Evolutionary conservation across 371 early-diverging fungal genomes (phyloP), one percentile per base, ranked within the genome.

Genomic region (Mucor velutinosus): DNA sequence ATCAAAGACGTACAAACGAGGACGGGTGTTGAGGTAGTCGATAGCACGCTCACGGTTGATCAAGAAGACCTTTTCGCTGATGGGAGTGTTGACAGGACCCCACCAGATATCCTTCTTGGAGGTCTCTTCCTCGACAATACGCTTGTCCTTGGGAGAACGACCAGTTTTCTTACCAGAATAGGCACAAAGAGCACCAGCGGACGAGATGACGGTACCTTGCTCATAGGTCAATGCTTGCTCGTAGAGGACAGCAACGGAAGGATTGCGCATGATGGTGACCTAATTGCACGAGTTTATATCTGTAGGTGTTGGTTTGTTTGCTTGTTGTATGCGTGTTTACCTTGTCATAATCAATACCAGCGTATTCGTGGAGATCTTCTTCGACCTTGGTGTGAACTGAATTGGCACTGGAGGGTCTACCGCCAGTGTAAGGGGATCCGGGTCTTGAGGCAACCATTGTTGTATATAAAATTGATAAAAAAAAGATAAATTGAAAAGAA

Each of bases 21-120:
- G 86, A 62, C 95, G 93, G 29, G 97, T 96, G 84, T 98, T 98
- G 65, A 98, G 86, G 82, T 97, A 98, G 82, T 97, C 97, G 66
- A 94, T 88, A 27, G 98, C 97, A 66, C 96, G 90, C 83, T 98
- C 96, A 71, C 95, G 94, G 86, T 97, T 98, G 76, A 94, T 92
- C 82, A 93, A 88, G 83, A 98, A 98, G 12, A 93, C 89, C 64
- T 92, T 86, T 71, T 94, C 93, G 64, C 88, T 85, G 77, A 98
- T 90, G 71, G 91, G 90, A 77, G 90, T 92, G 86, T 98, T 98
- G 74, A 97, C 95, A 19, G 97, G 96, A 30, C 97, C 97, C 96
- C 97, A 97, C 77, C 98, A 98, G 77, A 98, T 88, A 72, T 97
- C 94, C 62, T 90, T 81, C 29, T 79, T 73, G 17, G 95, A 90